Evolutionary conservation across 345 rosid genomes (phyloP), one percentile per base, ranked within the genome.

Genomic region (Eucalyptus erythrocorys): DNA sequence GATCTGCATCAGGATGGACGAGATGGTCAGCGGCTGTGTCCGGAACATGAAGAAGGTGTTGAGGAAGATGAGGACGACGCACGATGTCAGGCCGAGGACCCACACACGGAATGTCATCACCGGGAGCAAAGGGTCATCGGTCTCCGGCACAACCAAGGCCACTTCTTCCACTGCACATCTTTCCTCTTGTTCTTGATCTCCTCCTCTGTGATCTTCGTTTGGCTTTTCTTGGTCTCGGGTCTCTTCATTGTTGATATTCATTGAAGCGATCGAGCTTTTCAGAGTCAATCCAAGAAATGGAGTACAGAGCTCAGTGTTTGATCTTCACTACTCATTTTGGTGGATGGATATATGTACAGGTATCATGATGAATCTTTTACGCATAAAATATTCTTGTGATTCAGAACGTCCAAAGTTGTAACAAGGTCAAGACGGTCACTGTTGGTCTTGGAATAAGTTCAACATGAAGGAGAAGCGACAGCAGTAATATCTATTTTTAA

Each of bases 41-140:
- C 99, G 97, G 96, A 93, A 98, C 2, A 96, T 93, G 95, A 97
- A 97, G 94, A 98, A 98, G 51, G 98, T 96, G 96, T 98, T 98
- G 93, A 97, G 96, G 89, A 98, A 95, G 91, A 96, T 95, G 40
- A 98, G 93, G 68, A 95, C 43, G 6, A 89, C 66, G 92, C 99
- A 97, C 7, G 97, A 92, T 51, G 88, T 13, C 34, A 96, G 87
- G 49, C 99, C 99, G 81, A 98, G 95, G 81, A 94, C 92, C 99
- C 99, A 97, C 32, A 98, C 94, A 21, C 99, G 95, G 90, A 98
- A 98, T 32, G 99, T 98, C 97, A 98, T 91, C 76, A 95, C 98
- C 1, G 97, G 99, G 5, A 96, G 71, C n/a, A 93, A 89, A 13
- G 98, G 98, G 87, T 98, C 99, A 55, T 98, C 99, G 13, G 99